phyloP scores from a whole-genome alignment of 352 stramenopile species.

The Globisporangium spinosum region DNA sequence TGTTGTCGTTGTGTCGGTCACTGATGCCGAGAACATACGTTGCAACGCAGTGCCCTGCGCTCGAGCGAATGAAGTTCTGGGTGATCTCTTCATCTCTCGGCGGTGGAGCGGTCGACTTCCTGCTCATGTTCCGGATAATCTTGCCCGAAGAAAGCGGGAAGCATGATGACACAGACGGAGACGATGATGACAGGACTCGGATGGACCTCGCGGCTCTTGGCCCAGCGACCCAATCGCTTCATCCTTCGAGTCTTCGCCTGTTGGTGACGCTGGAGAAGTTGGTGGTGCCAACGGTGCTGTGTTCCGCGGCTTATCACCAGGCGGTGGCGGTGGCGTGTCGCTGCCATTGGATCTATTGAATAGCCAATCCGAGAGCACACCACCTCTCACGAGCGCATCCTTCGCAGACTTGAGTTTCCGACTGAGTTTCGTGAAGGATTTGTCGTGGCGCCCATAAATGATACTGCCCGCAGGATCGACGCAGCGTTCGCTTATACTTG shows the following conservation, averaged over 20 bases:
- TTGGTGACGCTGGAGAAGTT: conserved; percentile 8
- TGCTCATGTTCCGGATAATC: conserved; percentile 29
- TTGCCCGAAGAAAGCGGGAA: conserved; percentile 52
- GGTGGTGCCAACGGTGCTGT: conserved; percentile 3
- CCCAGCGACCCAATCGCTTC: neutral
- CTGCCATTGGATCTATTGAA: conserved; percentile 26
- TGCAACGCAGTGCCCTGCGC: conserved; percentile 91
- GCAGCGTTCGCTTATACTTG: neutral
- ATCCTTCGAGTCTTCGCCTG: neutral
- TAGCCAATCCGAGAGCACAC: conserved; percentile 72
- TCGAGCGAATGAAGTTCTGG: conserved; percentile 89
- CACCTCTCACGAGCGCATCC: conserved; percentile 56
- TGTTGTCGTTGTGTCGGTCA: conserved; percentile 94
- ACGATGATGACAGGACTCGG: conserved; percentile 7
- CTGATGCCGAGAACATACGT: conserved; percentile 93
- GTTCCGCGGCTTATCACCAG: conserved; percentile 1
- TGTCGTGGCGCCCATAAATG: conserved; percentile 68
- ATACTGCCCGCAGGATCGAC: conserved; percentile 42
- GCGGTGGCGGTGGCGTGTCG: neutral
- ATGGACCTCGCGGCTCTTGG: conserved; percentile 18
- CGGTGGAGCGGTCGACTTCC: conserved; percentile 9
- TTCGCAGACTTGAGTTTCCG: conserved; percentile 68
- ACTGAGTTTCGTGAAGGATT: conserved; percentile 51
- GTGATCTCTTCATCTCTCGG: conserved; percentile 49
- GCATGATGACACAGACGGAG: conserved; percentile 37